Conservation (phyloP, 768 basidiomycete species). For the Pisolithus microcarpus region DNA sequence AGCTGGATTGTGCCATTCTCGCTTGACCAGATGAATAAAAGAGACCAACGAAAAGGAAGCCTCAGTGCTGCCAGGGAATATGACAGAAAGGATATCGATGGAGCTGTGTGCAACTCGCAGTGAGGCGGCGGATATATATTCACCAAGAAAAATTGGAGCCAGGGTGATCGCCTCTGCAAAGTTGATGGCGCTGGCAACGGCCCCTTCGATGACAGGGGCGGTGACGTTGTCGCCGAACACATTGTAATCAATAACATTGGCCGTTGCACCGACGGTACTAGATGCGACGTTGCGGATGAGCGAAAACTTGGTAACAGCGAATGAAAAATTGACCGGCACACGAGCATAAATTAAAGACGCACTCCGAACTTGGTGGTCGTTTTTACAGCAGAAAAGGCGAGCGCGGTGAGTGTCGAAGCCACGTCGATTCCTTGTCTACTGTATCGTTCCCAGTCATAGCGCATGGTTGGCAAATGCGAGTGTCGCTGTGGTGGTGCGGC, state of each 20-base stretch:
- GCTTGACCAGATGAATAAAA: slow-evolving; percentile 71
- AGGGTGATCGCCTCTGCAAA: slow-evolving; percentile 67
- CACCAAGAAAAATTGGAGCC: slow-evolving; percentile 65
- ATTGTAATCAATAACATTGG: slow-evolving; percentile 56
- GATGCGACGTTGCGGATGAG: slow-evolving; percentile 57
- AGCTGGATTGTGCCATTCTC: slow-evolving; percentile 62
- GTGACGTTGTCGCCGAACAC: slow-evolving; percentile 56
- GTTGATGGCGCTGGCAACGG: slow-evolving; percentile 54
- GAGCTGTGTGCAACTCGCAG: slow-evolving; percentile 69
- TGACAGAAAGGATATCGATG: slow-evolving; percentile 62
- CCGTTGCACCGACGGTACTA: slow-evolving; percentile 50
- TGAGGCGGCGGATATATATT: slow-evolving; percentile 71
- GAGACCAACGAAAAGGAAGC: slow-evolving; percentile 76
- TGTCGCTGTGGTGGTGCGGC: slow-evolving; percentile 6
- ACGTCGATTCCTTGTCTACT: slow-evolving; percentile 57
- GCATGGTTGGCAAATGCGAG: slow-evolving; percentile 16
- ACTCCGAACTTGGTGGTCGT: slow-evolving; percentile 64
- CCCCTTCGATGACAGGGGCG: slow-evolving; percentile 48
- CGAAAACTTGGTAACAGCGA: slow-evolving; percentile 47
- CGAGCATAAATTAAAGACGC: slow-evolving; percentile 20
- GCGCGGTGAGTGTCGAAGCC: slow-evolving; percentile 54
- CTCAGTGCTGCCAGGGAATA: slow-evolving; percentile 71
- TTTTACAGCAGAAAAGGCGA: slow-evolving; percentile 65
- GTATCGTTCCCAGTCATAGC: slow-evolving; percentile 33
- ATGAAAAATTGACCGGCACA: slow-evolving; percentile 6